Base-by-base conservation (phyloP, 164 flowering plant genomes). In the Aristolochia fimbriata region DNA sequence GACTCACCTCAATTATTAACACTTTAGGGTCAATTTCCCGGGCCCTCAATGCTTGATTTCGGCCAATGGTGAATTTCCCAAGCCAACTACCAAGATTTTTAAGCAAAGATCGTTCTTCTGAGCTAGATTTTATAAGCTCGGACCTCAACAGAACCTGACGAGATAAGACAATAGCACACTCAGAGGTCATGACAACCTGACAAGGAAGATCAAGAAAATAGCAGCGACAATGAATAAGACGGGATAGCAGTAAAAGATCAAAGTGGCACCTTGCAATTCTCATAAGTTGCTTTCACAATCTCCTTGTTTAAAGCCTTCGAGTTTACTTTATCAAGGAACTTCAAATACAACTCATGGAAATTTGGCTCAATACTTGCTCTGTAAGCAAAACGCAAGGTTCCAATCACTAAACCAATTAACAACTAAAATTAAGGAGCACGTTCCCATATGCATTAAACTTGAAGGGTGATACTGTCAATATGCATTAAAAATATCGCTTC, bases 1-100 rank as follows among this genome's bases (percentile, higher is more conserved):
- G 43, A 37, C 15, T 17, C 55, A 93, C 99, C 97, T 93, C 95
- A 6, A 86, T 81, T 60, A 93, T 83, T 69, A 93, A 77, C n/a
- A 86, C 78, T 65, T 93, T 93, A 0, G 97, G 97, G 74, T 88
- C 93, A 58, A 93, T 90, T 73, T 93, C 96, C 23, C 85, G 82
- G 53, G 96, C 96, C 64, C 87, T 72, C 50, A 93, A 70, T 53
- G 84, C 91, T 70, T 85, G 88, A 68, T 93, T 93, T 63, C 88
- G 80, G 27, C 99, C 97, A 70, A 93, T 90, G 16, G 99, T 93
- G 59, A 90, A 84, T 71, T 88, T 93, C 55, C 99, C 99, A 61
- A 93, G 95, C 99, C 99, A 93, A 77, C 99, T 90, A 49, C 99
- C 99, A 64, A 93, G 76, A 76, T 90, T 93, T 68, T 93, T 93